Base-by-base conservation (phyloP, 805 yeast genomes). In the Starmerella cellae region DNA sequence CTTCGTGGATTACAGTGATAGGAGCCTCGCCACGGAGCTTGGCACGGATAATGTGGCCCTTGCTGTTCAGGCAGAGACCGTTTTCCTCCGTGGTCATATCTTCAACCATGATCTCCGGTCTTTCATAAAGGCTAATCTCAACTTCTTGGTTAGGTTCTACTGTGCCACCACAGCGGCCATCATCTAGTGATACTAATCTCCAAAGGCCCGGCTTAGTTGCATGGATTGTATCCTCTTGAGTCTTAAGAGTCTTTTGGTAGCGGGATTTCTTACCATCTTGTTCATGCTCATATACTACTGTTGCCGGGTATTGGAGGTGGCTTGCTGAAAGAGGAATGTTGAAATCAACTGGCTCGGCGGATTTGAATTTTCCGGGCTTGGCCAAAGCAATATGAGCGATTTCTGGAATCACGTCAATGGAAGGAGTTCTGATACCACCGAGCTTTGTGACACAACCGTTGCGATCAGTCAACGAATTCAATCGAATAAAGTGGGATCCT, bases 401-500 rank as follows among this genome's bases (percentile, higher is more conserved):
- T 42, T 78, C 82, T 39, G 75, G 65, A 52, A 87, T 73, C 1
- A 85, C 85, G 24, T 68, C 66, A n/a, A 91, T 65, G 21, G 62
- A 69, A 14, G 75, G 75, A 48, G 81, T 87, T 19, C 72, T 71
- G 17, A 71, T 74, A 36, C 74, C 71, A n/a, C 36, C 42, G 43
- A 82, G 62, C 11, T 73, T 74, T n/a, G 82, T 88, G 18, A 70
- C 68, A 62, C 99, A 91, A 1, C 77, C 76, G 10, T 81, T 73
- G n/a, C 73, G 69, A 57, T 91, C 99, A 19, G 69, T 69, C 2
- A 82, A 74, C 10, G 82, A 70, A 2, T 73, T 68, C 47, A 91
- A 57, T 2, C 75, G 67, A 1, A 88, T 60, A 21, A 71, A 69
- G 57, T 75, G 85, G n/a, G 71, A 69, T 3, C 95, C 95, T 18